These are phyloP conservation scores for Starmerella etchellsii DNA, from an alignment of 805 yeast genomes.

Conservation along the genomic window DNA sequence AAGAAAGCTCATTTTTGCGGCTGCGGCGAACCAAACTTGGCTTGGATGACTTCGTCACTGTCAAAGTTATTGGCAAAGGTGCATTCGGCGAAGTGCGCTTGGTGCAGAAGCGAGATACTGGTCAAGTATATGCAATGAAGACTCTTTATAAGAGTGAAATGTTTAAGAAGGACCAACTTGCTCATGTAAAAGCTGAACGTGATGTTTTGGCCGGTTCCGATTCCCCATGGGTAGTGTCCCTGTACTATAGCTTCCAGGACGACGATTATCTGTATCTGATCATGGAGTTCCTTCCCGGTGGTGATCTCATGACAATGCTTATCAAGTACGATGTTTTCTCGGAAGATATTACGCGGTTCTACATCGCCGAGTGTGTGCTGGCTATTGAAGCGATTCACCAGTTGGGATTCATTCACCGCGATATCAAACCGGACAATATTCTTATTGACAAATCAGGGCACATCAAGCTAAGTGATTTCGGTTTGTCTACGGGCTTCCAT, in stretches of 20 bases:
- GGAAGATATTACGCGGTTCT: constrained; percentile 77
- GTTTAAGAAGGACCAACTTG: constrained; percentile 87
- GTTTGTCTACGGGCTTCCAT: constrained; percentile 86
- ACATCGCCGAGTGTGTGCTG: constrained; percentile 91
- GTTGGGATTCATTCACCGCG: constrained; percentile 88
- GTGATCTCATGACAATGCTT: constrained; percentile 87
- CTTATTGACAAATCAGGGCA: constrained; percentile 69
- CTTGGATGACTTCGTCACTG: constrained; percentile 70
- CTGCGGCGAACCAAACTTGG: constrained; percentile 72
- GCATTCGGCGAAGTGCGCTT: constrained; percentile 95
- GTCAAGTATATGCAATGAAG: constrained; percentile 89
- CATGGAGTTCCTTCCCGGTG: constrained; percentile 77
- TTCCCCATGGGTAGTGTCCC: constrained; percentile 78
- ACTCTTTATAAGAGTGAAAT: constrained; percentile 81
- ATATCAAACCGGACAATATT: constrained; percentile 93
- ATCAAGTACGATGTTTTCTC: constrained; percentile 89
- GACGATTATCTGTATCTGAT: constrained; percentile 58
- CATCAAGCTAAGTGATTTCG: constrained; percentile 60
- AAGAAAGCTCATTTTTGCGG: constrained; percentile 76
- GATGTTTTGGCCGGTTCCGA: constrained; percentile 87
- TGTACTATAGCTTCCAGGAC: constrained; percentile 74
- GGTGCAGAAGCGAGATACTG: constrained; percentile 85
- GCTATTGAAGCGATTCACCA: constrained; percentile 92
- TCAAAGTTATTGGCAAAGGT: constrained; percentile 88
- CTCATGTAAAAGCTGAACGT: constrained; percentile 91